Evolutionary conservation across 2,329 filamentous ascomycete species (phyloP).

Genomic region (Achaetomium macrosporum): DNA sequence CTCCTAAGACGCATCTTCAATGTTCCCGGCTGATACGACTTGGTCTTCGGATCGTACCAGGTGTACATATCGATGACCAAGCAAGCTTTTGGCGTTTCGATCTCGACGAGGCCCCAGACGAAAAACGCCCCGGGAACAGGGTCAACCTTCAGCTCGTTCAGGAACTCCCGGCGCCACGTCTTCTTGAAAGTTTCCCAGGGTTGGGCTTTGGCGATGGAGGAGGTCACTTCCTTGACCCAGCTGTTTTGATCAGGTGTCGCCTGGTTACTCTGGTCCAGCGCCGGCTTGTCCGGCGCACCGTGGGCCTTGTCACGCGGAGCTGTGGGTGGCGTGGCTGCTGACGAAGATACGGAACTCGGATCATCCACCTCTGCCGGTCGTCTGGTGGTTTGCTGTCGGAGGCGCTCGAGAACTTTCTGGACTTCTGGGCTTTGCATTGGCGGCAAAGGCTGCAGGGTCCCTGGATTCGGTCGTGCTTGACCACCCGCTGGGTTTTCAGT

Average conservation of each 20-base stretch:
- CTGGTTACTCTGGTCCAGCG: not conserved
- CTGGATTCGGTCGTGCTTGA: not conserved
- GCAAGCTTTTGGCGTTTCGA: constrained; percentile 41
- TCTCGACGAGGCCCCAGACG: constrained; percentile 50
- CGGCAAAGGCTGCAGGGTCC: constrained; percentile 11
- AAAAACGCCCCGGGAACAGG: constrained; percentile 47
- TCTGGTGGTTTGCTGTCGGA: constrained; percentile 23
- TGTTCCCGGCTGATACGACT: constrained; percentile 21
- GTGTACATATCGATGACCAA: constrained; percentile 47
- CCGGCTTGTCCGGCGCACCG: constrained; percentile 14
- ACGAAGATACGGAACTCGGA: constrained; percentile 16
- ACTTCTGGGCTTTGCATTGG: constrained; percentile 29
- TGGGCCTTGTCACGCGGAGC: constrained; percentile 7
- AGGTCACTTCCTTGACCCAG: constrained; percentile 17
- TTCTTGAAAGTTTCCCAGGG: constrained; percentile 31
- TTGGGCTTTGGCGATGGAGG: constrained; percentile 29
- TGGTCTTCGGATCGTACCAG: constrained; percentile 52
- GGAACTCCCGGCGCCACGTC: constrained; percentile 43
- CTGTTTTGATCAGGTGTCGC: constrained; percentile 18
- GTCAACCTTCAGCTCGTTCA: constrained; percentile 32
- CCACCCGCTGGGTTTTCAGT: constrained; percentile 9
- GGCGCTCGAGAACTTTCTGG: constrained; percentile 28
- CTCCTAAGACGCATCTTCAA: not conserved
- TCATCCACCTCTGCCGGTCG: constrained; percentile 22
- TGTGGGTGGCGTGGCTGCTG: not conserved